A percentile compares a stretch with the other conserved stretches of the same genome.
Conservation (phyloP, 2,329 filamentous ascomycete genomes). For the Parastagonospora avenae region DNA sequence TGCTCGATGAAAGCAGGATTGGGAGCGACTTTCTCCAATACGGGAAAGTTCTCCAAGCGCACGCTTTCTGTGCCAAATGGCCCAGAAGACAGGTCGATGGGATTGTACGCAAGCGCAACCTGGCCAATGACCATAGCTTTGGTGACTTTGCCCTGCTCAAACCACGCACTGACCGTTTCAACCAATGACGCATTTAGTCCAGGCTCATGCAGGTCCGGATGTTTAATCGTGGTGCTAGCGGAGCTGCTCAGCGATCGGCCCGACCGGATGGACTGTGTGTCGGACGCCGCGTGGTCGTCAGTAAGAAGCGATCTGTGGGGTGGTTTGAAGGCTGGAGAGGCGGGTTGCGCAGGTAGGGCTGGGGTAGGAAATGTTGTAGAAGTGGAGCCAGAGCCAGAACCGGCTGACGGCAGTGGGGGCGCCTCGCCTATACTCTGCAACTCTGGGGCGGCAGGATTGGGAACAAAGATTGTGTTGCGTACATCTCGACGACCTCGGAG, state of each 20-base stretch:
- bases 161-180: conserved; percentile 85
- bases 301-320: conserved; percentile 42
- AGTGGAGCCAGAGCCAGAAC: conserved; percentile 20
- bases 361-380: conserved; percentile 26
- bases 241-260: conserved; percentile 76
- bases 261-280: conserved; percentile 90
- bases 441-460: conserved; percentile 51
- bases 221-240: conserved; percentile 66
- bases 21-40: conserved; percentile 89
- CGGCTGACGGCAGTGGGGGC: conserved; percentile 34
- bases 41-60: conserved; percentile 83
- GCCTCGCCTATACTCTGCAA: conserved; percentile 44
- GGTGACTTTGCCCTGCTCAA: conserved; percentile 74
- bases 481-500: conserved; percentile 88
- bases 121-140: conserved; percentile 82
- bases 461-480: conserved; percentile 86
- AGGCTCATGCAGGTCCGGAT: conserved; percentile 78
- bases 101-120: conserved; percentile 83
- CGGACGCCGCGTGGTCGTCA: conserved; percentile 69
- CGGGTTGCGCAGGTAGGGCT: conserved; percentile 36
- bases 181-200: conserved; percentile 89
- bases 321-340: conserved; percentile 44
- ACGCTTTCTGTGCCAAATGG: conserved; percentile 65
- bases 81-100: conserved; percentile 52
- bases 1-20: conserved; percentile 90